Base-by-base conservation (phyloP, 1,284 basidiomycete genomes). In the Malassezia psittaci region DNA sequence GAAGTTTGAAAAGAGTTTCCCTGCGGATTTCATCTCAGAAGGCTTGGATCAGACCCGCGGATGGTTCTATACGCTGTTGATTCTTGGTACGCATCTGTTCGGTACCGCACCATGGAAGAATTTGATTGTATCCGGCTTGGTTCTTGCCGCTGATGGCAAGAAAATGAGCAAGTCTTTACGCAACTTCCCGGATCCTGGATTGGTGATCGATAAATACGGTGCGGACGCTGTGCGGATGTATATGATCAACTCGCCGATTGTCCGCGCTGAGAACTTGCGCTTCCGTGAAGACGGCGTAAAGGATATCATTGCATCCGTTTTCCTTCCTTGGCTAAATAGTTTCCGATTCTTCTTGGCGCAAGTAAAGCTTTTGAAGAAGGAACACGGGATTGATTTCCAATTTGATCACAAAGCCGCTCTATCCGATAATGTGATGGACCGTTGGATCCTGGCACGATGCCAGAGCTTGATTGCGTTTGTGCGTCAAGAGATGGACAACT, bases 281-380 rank as follows among this genome's bases (percentile, higher is more conserved):
- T 98, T 99, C 85, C 84, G 90, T 54, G 94, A 99, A 77, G 90
- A 93, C 63, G 94, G 94, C 63, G 94, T 99, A 54, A 87, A 89
- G 66, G 93, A 96, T 67, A 90, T 98, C 58, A 82, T 98, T 66
- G 87, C 90, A 34, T 86, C 88, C 19, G 91, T 96, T 32, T 85
- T 98, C 65, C 81, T 96, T 38, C 94, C 93, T n/a, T 96, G 93
- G 90, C 83, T 98, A 75, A 98, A 98, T 77, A 88, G 90, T 51
- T 93, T 93, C 83, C 88, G 93, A 64, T 99, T 99, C 83, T 96
- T 98, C 84, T 81, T 96, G 53, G 90, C 88, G n/a, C 93, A 96
- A 75, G 88, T 85, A 40, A 85, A 84, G 11, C 79, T 98, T 33
- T 80, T 90, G 64, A 86, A 90, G 77, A 94, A 94, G 76, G 83